Base-by-base conservation (phyloP, 345 rosid species). In the Excoecaria cochinchinensis region DNA sequence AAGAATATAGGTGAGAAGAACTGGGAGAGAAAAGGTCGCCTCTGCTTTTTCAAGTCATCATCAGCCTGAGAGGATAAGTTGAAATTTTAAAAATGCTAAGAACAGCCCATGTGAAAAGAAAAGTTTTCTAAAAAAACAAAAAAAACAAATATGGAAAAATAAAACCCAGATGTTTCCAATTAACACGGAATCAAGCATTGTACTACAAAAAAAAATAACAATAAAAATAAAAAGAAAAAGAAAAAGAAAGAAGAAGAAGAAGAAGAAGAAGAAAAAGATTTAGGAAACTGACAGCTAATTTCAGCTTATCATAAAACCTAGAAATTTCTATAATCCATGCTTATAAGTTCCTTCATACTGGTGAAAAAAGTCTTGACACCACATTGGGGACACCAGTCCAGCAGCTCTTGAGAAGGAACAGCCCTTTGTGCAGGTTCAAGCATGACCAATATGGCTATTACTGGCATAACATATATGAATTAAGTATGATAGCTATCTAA, bases 1-100 rank as follows among this genome's bases (percentile, higher is more conserved):
- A 95, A 86, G 39, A 95, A 72, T 76, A 95, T 92, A 51, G 99
- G 97, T 25, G 99, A 95, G 87, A 92, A 89, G 75, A 91, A 88
- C 76, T 89, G 90, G 3, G 87, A 55, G 51, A 91, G 88, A 81
- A 95, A 86, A 31, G 94, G 88, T 46, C 91, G 89, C 50, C 39
- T 83, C 78, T 89, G 77, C 86, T 92, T 92, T 79, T 95, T 92
- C 77, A 76, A 47, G 0, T 91, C 95, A 74, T 92, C 95, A 75
- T 87, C 93, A 82, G 1, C 73, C 99, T 95, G 85, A 66, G 46
- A 79, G 22, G 64, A 71, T 66, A 58, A 74, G 31, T 68, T 21
- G 0, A n/a, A 56, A 50, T 22, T 66, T 39, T 17, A 31, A 38
- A 76, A 61, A 9, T 11, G 16, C 11, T 0, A 36, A 38, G 62